phyloP scores from a whole-genome alignment of 2,329 filamentous ascomycete species.

The Phialocephala sp. region DNA sequence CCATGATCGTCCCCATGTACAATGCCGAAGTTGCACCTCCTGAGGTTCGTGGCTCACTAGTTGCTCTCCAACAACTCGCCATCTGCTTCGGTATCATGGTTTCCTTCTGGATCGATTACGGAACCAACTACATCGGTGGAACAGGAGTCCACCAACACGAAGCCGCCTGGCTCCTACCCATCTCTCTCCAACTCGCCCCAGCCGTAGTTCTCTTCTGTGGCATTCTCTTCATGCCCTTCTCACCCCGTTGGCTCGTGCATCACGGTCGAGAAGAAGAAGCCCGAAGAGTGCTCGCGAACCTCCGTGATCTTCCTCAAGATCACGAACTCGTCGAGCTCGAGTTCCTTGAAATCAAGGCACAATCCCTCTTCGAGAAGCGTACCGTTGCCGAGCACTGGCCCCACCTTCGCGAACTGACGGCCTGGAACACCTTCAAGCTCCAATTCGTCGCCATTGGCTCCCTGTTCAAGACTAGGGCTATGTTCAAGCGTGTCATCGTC shows the following conservation, averaged over 20 bases:
- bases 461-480: slow-evolving; percentile 67
- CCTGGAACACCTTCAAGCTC: slow-evolving; percentile 68
- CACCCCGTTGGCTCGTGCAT: slow-evolving; percentile 76
- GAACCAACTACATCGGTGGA: slow-evolving; percentile 71
- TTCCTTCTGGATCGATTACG: slow-evolving; percentile 66
- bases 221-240: slow-evolving; percentile 83
- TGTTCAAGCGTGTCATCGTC: slow-evolving; percentile 70
- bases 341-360: slow-evolving; percentile 83
- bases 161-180: slow-evolving; percentile 75
- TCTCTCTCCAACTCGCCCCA: slow-evolving; percentile 73
- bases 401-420: slow-evolving; percentile 62
- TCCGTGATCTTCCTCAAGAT: slow-evolving; percentile 65
- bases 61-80: slow-evolving; percentile 68
- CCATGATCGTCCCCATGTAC: slow-evolving; percentile 67
- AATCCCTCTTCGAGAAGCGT: slow-evolving; percentile 78
- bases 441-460: slow-evolving; percentile 71
- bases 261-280: slow-evolving; percentile 73
- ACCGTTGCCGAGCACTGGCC: slow-evolving; percentile 72
- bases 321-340: slow-evolving; percentile 76
- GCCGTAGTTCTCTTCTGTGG: slow-evolving; percentile 69
- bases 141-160: slow-evolving; percentile 63
- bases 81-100: slow-evolving; percentile 63
- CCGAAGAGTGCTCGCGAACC: slow-evolving; percentile 62
- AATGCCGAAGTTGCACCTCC: slow-evolving; percentile 60
- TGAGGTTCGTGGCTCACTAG: slow-evolving; percentile 69